Evolutionary conservation across 768 basidiomycete genomes (phyloP).

Genomic region (Boletus fagicola): DNA sequence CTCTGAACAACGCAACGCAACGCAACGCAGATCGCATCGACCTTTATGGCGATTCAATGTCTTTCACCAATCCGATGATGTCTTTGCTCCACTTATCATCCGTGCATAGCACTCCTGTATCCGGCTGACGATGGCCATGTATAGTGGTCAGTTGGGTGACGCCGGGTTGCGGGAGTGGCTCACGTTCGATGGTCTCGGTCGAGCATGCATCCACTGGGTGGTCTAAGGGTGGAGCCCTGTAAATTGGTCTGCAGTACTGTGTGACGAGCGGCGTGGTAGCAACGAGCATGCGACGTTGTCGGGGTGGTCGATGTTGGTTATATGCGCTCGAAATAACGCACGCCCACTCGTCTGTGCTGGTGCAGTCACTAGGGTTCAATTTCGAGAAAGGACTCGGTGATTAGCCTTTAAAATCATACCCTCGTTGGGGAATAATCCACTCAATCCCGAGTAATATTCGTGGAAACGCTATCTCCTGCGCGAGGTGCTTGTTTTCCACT

Average conservation of each 20-base stretch:
- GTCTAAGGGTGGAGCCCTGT: neutral
- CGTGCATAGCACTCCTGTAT: slow-evolving; percentile 10
- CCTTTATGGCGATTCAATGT: neutral
- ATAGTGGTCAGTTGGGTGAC: slow-evolving; percentile 6
- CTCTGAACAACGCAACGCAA: neutral
- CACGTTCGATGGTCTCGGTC: slow-evolving; percentile 2
- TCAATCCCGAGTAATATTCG: no score
- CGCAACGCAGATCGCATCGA: neutral
- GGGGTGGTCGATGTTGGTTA: neutral
- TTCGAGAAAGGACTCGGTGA: neutral
- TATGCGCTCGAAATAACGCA: slow-evolving; percentile 2
- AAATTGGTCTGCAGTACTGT: neutral
- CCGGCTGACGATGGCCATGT: slow-evolving; percentile 1
- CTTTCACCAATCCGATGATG: neutral
- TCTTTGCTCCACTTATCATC: neutral
- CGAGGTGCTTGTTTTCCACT: neutral
- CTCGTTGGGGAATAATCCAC: neutral
- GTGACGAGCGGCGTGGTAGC: neutral
- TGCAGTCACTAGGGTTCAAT: neutral
- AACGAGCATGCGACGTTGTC: neutral
- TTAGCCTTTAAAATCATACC: neutral
- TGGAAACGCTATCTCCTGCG: neutral
- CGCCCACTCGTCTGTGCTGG: neutral
- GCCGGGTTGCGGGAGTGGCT: slow-evolving; percentile 9
- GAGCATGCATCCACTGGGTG: neutral